These are phyloP conservation scores for Farysia itapuensis DNA, from an alignment of 1,284 basidiomycete genomes.

Conservation along the genomic window DNA sequence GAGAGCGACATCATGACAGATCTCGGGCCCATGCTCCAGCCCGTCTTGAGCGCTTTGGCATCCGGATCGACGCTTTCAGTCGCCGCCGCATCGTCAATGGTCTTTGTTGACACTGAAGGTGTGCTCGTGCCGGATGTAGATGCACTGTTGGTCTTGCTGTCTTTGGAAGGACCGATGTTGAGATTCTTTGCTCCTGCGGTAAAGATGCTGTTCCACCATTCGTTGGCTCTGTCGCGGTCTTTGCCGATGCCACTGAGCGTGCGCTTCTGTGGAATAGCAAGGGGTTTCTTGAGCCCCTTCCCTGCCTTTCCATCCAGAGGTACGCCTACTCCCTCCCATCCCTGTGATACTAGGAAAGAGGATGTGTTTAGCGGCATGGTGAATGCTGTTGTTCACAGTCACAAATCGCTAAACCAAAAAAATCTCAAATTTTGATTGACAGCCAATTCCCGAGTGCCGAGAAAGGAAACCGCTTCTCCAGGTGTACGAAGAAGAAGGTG, in stretches of 20 bases:
- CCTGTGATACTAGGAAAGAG: slow-evolving; percentile 46
- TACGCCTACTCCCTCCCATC: slow-evolving; percentile 55
- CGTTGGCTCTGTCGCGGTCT: slow-evolving; percentile 55
- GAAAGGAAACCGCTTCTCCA: too few species aligned
- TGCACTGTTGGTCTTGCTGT: not conserved
- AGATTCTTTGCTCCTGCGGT: slow-evolving; percentile 50
- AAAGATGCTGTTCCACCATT: slow-evolving; percentile 60
- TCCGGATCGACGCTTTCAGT: not conserved
- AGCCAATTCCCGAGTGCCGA: too few species aligned
- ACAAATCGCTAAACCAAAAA: not conserved
- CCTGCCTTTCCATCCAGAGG: slow-evolving; percentile 53
- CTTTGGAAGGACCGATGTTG: slow-evolving; percentile 18
- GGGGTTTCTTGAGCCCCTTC: slow-evolving; percentile 55
- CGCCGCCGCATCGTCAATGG: too few species aligned
- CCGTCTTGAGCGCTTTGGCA: not conserved
- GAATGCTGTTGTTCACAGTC: not conserved
- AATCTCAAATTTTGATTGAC: not conserved
- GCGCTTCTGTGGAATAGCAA: slow-evolving; percentile 53
- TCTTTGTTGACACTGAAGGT: not conserved
- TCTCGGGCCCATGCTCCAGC: slow-evolving; percentile 23
- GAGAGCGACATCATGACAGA: slow-evolving; percentile 37
- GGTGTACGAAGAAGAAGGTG: too few species aligned
- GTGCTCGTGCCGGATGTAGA: not conserved
- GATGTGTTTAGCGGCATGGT: slow-evolving; percentile 54
- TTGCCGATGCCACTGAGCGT: slow-evolving; percentile 55